Percentiles rank a stretch among this genome's conserved stretches.
Conservation (phyloP, 1,284 basidiomycete species). For the Mycena citricolor region DNA sequence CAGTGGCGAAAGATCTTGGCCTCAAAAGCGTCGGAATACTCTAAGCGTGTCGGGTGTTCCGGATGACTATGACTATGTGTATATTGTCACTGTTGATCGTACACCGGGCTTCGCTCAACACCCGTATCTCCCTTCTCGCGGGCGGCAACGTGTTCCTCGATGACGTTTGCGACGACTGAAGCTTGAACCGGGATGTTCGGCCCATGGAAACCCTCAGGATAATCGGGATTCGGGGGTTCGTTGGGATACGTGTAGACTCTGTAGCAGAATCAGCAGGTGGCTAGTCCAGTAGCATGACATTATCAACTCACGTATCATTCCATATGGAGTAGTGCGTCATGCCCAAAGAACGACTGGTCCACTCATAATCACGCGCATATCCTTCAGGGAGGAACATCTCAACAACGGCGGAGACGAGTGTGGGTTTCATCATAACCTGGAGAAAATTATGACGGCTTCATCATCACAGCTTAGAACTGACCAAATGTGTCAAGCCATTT, state of each 20-base stretch:
- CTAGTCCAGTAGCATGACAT: not conserved
- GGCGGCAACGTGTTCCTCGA: slow-evolving; percentile 17
- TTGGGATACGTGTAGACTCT: slow-evolving; percentile 18
- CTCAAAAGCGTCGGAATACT: slow-evolving; percentile 58
- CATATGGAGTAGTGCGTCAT: slow-evolving; percentile 74
- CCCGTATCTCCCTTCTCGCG: not conserved
- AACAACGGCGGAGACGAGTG: slow-evolving; percentile 59
- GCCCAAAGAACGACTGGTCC: slow-evolving; percentile 60
- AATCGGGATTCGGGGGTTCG: slow-evolving; percentile 13
- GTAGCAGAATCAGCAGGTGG: not conserved
- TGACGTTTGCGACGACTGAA: slow-evolving; percentile 14
- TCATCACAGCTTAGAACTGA: too few species aligned
- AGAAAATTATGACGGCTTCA: not conserved
- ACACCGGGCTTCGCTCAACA: slow-evolving; percentile 8
- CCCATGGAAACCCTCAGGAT: slow-evolving; percentile 23
- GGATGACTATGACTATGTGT: too few species aligned
- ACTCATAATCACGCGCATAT: slow-evolving; percentile 73
- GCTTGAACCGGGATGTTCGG: slow-evolving; percentile 15
- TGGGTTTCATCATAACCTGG: slow-evolving; percentile 61
- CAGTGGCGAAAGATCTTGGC: slow-evolving; percentile 68
- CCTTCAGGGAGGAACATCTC: slow-evolving; percentile 74
- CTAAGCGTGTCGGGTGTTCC: slow-evolving; percentile 1
- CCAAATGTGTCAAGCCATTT: slow-evolving; percentile 65
- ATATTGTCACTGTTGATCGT: too few species aligned
- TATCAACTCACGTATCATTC: slow-evolving; percentile 29